Base-by-base conservation (phyloP, 169 alveolate species). In the Theileria parva region DNA sequence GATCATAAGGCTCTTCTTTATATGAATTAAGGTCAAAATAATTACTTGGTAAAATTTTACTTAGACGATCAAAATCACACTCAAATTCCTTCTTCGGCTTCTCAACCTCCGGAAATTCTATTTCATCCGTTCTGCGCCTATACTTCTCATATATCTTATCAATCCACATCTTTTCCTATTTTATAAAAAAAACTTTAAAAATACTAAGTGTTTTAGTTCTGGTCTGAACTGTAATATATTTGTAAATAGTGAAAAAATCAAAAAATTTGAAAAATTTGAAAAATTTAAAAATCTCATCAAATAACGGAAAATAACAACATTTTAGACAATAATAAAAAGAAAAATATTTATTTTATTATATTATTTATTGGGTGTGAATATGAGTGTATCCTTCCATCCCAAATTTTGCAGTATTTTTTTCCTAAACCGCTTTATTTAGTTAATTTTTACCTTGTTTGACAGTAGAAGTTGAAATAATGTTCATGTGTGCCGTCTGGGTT, bases 331-430 rank as follows among this genome's bases (percentile, higher is more conserved):
- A 60, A 11, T 30, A 11, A 28, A 28, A 60, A 4, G 28, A 60
- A 28, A 32, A 28, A 8, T 60, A 60, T 0, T 28, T 28, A 60
- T 28, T 25, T 37, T 2, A 32, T 15, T 23, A 19, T 17, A 59
- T 23, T 28, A 44, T n/a, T 68, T 68, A 68, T 73, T 57, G 80
- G 80, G 80, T 57, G 80, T 25, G 12, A 73, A 13, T 11, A 73
- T 61, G 21, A 73, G 44, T n/a, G 70, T 59, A 48, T 73, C 80
- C 59, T 37, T 51, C 80, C 80, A 73, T 39, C 80, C 80, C 69
- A 13, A 12, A 57, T 53, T 73, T 67, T 61, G 67, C 4, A 73
- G 59, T 1, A 73, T 59, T 25, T 73, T 61, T 32, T 25, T 37
- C 80, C 80, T 73, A 73, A 44, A 73, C 25, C 4, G 19, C 0